Conservation (phyloP, 768 basidiomycete species). For the Leccinellum albellum region DNA sequence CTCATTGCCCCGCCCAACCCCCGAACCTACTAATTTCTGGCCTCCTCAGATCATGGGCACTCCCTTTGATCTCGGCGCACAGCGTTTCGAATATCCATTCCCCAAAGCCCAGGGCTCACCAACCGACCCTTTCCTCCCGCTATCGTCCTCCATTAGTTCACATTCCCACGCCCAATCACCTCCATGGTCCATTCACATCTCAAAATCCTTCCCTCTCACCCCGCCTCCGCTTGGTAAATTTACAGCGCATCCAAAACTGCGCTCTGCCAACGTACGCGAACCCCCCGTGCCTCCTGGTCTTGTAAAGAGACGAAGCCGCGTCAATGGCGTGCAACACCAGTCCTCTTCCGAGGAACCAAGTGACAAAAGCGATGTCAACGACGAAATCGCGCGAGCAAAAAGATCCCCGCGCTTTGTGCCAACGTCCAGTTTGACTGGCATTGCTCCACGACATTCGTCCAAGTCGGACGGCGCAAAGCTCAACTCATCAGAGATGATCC, state of each 20-base stretch:
- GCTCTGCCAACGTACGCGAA: conserved; percentile 25
- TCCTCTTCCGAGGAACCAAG: conserved; percentile 28
- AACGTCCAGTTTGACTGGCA: background rate
- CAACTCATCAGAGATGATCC: background rate
- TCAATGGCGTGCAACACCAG: conserved; percentile 22
- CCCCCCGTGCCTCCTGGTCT: conserved; percentile 32
- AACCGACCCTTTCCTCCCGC: conserved; percentile 23
- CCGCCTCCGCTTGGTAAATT: conserved; percentile 25
- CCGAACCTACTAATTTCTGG: background rate
- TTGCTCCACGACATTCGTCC: background rate
- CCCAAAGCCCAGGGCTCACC: conserved; percentile 29
- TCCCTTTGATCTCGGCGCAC: conserved; percentile 32
- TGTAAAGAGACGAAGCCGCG: conserved; percentile 25
- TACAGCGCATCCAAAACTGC: conserved; percentile 31
- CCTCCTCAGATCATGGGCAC: conserved; percentile 30
- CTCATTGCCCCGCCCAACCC: background rate
- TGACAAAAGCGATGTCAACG: conserved; percentile 26
- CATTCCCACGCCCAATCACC: conserved; percentile 25
- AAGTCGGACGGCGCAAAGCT: background rate
- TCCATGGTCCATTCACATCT: conserved; percentile 25
- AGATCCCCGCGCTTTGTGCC: conserved; percentile 3
- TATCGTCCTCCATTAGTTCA: conserved; percentile 20
- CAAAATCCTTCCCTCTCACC: conserved; percentile 31
- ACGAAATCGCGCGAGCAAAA: conserved; percentile 12
- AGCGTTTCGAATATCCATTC: conserved; percentile 32